Base-by-base conservation (phyloP, 164 flowering plant genomes). In the Dillenia turbinata region DNA sequence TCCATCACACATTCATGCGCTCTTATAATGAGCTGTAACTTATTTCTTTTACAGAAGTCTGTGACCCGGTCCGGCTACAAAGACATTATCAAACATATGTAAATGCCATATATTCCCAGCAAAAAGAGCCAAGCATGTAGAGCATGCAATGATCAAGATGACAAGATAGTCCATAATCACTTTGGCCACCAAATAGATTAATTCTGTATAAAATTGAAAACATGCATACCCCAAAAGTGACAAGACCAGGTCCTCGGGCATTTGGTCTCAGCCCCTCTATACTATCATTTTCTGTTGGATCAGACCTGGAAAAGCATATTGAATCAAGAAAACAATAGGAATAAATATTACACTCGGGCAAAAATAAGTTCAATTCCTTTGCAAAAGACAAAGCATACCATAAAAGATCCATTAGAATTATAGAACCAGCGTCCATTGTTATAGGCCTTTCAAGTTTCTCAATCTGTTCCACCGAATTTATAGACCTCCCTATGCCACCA, bases 1-100 rank as follows among this genome's bases (percentile, higher is more conserved):
- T 95, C 99, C 97, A 92, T 92, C 5, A 92, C 97, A 62, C 99
- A 95, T 69, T 95, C 99, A 62, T 95, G 99, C 17, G 99, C 97
- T 76, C 99, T 90, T 59, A 95, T 83, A 65, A 95, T 95, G 22
- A 95, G 88, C 75, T 95, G 99, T 63, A 95, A 71, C 71, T 87
- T 92, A 69, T 95, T 95, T 76, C 57, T 89, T 85, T 89, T 95
- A 68, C 99, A 95, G 73, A 95, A 95, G 10, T 95, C 99, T 9
- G 87, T 73, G 48, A 95, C 97, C 11, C 97, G 78, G 64, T 95
- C 99, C 75, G 99, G 99, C 99, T 95, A 96, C 85, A 72, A 50
- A 9, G 22, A 22, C 6, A 33, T 33, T 33, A 33, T 6, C 40
- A 33, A 33, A 5, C 40, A 5, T 33, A 5, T 33, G 40, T 33